Conservation (phyloP, 805 yeast genomes). For the Clavispora carvajalis region DNA sequence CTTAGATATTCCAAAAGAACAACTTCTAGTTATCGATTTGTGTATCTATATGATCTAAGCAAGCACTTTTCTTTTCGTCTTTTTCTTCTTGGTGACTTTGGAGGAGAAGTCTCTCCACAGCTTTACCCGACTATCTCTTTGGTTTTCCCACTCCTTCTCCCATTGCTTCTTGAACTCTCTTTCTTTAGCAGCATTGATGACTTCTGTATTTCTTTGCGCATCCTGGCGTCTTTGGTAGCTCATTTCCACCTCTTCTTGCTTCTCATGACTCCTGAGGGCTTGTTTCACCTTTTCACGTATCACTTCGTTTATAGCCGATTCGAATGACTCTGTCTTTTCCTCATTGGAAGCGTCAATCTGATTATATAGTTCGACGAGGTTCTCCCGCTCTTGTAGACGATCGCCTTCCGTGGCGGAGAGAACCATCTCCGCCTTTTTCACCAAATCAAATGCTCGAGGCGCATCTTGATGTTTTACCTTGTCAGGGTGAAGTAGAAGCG, state of each 20-base stretch:
- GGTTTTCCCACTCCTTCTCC: conserved; percentile 55
- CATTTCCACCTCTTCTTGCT: conserved; percentile 23
- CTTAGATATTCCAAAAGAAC: conserved; percentile 1
- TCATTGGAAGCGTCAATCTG: conserved; percentile 9
- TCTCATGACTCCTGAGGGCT: conserved; percentile 36
- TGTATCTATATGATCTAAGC: conserved; percentile 19
- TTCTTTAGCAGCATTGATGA: conserved; percentile 31
- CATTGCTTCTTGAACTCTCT: conserved; percentile 24
- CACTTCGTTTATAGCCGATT: conserved; percentile 17
- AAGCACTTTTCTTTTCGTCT: conserved; percentile 38
- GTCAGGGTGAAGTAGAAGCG: conserved; percentile 67
- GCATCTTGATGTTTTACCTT: conserved; percentile 52
- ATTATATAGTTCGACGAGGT: conserved; percentile 27
- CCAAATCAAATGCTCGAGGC: conserved; percentile 55
- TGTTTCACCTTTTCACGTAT: conserved; percentile 38
- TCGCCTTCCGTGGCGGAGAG: conserved; percentile 17
- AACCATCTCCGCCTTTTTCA: conserved; percentile 48
- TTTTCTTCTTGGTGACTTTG: conserved; percentile 42
- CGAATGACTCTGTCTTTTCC: neutral
- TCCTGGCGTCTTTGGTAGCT: conserved; percentile 25
- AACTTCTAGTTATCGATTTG: neutral
- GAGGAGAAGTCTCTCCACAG: conserved; percentile 53
- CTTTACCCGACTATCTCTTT: conserved; percentile 50
- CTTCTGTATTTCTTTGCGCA: conserved; percentile 18
- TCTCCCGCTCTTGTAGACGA: conserved; percentile 14